Base-by-base conservation (phyloP, 2,329 filamentous ascomycete species). In the Xylaria arbuscula region DNA sequence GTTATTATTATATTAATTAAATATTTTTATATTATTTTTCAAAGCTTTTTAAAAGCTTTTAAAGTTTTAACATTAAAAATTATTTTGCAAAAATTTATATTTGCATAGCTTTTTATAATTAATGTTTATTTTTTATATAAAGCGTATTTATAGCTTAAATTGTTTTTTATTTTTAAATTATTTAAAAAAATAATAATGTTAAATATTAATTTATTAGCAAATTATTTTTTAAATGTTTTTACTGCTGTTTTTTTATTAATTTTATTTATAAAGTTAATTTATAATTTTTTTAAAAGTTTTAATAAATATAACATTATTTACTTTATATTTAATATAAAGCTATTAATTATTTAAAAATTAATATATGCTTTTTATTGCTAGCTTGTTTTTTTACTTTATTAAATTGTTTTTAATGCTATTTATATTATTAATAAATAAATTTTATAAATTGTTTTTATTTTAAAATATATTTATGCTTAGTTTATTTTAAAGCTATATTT, bases 161-260 rank as follows among this genome's bases (percentile, higher is more conserved):
- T 51, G 15, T 60, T 28, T 38, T 40, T 51, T 19, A 10, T 60
- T 50, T 60, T 51, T 51, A 51, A 60, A 3, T 7, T 15, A 2
- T 60, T 50, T 60, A 51, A 24, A 60, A 51, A 60, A 28, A 60
- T 51, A 51, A 6, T 62, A 10, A 62, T 45, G 19, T 63, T 45
- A 63, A 55, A 56, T 8, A 63, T 10, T 22, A 47, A 56, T 22
- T 56, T 2, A 0, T 40, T 56, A 5, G 8, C 7, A 15, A 63
- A 45, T 15, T 47, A 63, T 45, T 47, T 38, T 63, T 56, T 56
- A 34, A 63, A 63, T 56, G n/a, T 17, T 56, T 55, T 56, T 17
- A 15, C 3, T 22, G n/a, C 17, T n/a, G 7, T 56, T 48, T 64
- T 48, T 58, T 51, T 57, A n/a, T 61, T 53, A 11, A 61, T 32